Evolutionary conservation across 2,329 filamentous ascomycete genomes (phyloP).

Genomic region (Penicillium sp.): DNA sequence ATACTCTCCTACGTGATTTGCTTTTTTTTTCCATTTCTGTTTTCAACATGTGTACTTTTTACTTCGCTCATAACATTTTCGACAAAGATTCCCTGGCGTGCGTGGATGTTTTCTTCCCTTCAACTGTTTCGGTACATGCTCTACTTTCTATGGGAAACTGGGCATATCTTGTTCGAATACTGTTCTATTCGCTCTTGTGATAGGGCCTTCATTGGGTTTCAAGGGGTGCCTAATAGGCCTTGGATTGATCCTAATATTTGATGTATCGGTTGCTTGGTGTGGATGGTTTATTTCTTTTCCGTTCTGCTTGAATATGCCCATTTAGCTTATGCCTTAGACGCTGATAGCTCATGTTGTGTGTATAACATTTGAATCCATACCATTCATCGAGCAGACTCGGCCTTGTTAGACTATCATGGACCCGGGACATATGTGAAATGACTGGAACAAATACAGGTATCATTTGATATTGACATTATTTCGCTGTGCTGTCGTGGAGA

Average conservation of each 20-base stretch:
- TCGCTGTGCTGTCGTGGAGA: background rate
- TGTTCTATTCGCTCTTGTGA: background rate
- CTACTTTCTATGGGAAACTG: background rate
- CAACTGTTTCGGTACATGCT: constrained; percentile 5
- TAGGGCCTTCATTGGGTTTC: background rate
- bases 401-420: background rate
- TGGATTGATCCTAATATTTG: background rate
- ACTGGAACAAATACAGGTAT: constrained; percentile 11
- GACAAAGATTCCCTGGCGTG: constrained; percentile 26
- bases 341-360: constrained; percentile 14
- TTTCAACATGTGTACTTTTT: constrained; percentile 25
- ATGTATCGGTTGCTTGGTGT: background rate
- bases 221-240: background rate
- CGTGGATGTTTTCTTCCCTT: constrained; percentile 10
- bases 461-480: constrained; percentile 7
- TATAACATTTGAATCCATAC: constrained; percentile 23
- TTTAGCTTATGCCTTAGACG: background rate
- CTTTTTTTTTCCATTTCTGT: constrained; percentile 16
- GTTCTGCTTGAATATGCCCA: background rate
- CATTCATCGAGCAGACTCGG: background rate
- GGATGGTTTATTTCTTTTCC: background rate
- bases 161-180: background rate
- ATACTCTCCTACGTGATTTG: constrained; percentile 35
- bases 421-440: background rate
- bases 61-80: constrained; percentile 24